These are phyloP conservation scores for Fusarium praegraminearum DNA, from an alignment of 2,329 filamentous ascomycete genomes.

Conservation along the genomic window DNA sequence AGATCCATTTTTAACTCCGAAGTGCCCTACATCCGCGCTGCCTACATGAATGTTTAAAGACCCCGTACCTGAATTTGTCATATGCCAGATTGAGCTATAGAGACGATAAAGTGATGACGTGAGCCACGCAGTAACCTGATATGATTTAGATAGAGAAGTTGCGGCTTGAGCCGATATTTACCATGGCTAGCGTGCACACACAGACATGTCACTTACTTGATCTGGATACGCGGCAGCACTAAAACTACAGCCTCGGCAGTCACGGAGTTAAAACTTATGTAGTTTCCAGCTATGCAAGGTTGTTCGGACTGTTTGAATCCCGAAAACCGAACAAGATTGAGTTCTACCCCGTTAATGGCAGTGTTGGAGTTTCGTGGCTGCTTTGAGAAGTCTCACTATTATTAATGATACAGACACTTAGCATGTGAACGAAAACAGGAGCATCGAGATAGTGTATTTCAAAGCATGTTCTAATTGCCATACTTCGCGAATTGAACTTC, in stretches of 20 bases:
- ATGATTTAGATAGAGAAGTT: not conserved
- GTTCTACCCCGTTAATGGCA: not conserved
- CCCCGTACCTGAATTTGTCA: not conserved
- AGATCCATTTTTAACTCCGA: not conserved
- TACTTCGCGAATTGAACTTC: conserved; percentile 42
- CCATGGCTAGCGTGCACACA: not conserved
- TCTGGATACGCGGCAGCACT: not conserved
- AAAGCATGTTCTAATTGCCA: not conserved
- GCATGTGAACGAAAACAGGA: accelerated
- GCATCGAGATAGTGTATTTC: not conserved
- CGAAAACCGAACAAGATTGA: not conserved
- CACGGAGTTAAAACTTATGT: too few relatives aligned
- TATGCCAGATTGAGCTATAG: not conserved
- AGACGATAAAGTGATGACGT: not conserved
- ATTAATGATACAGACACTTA: not conserved
- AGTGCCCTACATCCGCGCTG: not conserved
- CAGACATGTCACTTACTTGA: not conserved
- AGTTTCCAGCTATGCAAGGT: not conserved
- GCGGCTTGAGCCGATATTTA: not conserved
- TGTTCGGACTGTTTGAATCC: not conserved
- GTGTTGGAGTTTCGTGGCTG: not conserved
- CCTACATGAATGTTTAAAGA: not conserved
- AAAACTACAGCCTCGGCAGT: not conserved
- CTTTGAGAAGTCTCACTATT: not conserved
- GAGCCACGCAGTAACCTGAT: not conserved